A percentile compares a stretch with the other conserved stretches of the same genome.
Evolutionary conservation across 129 eudicot genomes (phyloP).

Genomic region (Solidago caesia): DNA sequence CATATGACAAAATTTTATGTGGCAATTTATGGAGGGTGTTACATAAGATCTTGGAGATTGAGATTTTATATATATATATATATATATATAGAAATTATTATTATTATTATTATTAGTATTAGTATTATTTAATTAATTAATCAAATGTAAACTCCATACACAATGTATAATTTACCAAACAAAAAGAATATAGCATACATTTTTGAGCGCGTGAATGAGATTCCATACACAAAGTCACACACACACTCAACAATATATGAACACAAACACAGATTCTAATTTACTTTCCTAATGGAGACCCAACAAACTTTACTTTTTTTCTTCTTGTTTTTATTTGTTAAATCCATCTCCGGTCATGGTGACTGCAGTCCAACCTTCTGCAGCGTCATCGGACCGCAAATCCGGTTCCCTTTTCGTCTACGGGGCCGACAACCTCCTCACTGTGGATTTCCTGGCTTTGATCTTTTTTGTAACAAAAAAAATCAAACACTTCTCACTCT

Average conservation of each 20-base stretch:
- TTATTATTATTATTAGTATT: conserved; percentile 7
- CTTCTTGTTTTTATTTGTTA: conserved; percentile 15
- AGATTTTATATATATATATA: no score
- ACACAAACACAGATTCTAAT: neutral
- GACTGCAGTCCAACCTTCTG: conserved; percentile 45
- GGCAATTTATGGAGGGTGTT: no score
- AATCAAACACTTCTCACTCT: conserved; percentile 46
- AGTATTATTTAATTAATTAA: neutral
- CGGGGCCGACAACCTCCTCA: conserved; percentile 33
- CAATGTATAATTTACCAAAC: no score
- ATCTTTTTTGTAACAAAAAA: conserved; percentile 47
- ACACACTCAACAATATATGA: neutral
- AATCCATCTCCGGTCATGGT: conserved; percentile 23
- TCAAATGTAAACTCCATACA: no score
- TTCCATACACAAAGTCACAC: no score
- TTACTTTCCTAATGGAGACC: neutral
- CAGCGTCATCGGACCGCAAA: conserved; percentile 36
- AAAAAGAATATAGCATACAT: no score
- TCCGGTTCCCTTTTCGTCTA: conserved; percentile 77
- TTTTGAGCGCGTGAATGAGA: no score
- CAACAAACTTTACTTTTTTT: conserved; percentile 5
- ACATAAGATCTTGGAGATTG: no score
- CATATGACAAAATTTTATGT: no score
- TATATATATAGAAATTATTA: no score
- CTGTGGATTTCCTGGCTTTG: conserved; percentile 73